Conservation (phyloP, 768 basidiomycete genomes). For the Suillus subluteus region DNA sequence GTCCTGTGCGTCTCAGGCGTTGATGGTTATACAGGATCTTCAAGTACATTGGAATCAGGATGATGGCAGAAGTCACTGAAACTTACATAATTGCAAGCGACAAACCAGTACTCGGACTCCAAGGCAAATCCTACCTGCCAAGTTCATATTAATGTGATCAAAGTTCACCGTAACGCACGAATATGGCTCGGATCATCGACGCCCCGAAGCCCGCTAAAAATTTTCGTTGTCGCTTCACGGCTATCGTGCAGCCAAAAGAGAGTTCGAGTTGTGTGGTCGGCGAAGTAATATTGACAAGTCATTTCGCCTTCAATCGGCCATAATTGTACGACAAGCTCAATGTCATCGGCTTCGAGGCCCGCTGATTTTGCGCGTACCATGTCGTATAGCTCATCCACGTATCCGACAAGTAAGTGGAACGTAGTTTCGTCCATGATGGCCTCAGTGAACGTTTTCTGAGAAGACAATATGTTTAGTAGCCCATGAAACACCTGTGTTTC, state of each 20-base stretch:
- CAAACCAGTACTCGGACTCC: slow-evolving; percentile 12
- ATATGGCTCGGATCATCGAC: slow-evolving; percentile 5
- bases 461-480: neutral
- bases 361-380: neutral
- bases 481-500: neutral
- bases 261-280: slow-evolving; percentile 1
- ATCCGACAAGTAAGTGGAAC: neutral
- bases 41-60: neutral
- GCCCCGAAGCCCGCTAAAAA: slow-evolving; percentile 1
- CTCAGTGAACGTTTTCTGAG: neutral
- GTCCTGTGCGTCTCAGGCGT: slow-evolving; percentile 2
- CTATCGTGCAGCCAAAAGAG: slow-evolving; percentile 12
- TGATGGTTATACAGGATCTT: neutral
- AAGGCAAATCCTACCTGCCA: slow-evolving; percentile 8
- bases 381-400: neutral
- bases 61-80: neutral
- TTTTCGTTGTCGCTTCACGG: neutral
- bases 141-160: neutral
- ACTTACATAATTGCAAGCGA: slow-evolving; percentile 2
- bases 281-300: slow-evolving; percentile 13
- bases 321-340: slow-evolving; percentile 2
- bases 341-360: neutral
- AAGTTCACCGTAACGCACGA: slow-evolving; percentile 1
- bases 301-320: neutral
- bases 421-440: neutral